Conservation (phyloP, 805 yeast species). For the Candida pseudoglaebosa region DNA sequence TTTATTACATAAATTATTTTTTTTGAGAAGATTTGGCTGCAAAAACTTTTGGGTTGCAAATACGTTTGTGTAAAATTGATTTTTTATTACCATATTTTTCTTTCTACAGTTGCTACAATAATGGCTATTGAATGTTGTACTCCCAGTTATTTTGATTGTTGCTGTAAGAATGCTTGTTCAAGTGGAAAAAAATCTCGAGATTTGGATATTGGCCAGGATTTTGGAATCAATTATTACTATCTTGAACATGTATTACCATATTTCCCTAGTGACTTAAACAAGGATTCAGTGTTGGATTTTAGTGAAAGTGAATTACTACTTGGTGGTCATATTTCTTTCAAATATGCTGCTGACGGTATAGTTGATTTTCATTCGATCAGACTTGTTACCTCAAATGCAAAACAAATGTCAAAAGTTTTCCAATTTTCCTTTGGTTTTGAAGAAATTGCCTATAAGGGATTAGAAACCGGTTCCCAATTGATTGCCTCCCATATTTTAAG, state of each 20-base stretch:
- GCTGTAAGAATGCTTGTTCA: too few species aligned
- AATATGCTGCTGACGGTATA: slow-evolving; percentile 26
- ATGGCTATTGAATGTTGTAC: too few species aligned
- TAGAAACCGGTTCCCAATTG: slow-evolving; percentile 62
- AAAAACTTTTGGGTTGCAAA: too few species aligned
- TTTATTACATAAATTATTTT: too few species aligned
- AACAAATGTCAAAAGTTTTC: slow-evolving; percentile 54
- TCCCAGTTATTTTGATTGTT: too few species aligned
- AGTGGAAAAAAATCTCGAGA: neutral
- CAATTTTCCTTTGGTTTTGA: slow-evolving; percentile 58
- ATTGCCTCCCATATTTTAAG: slow-evolving; percentile 57
- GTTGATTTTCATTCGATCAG: slow-evolving; percentile 62
- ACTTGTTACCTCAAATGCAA: slow-evolving; percentile 72
- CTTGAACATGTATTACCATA: slow-evolving; percentile 15
- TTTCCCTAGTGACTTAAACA: slow-evolving; percentile 10
- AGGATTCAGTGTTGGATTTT: slow-evolving; percentile 16
- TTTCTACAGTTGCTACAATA: too few species aligned
- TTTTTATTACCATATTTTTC: too few species aligned
- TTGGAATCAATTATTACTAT: neutral
- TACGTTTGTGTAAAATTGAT: too few species aligned
- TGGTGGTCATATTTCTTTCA: slow-evolving; percentile 15
- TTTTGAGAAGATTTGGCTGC: too few species aligned
- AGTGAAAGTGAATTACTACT: slow-evolving; percentile 16
- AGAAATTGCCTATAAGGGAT: slow-evolving; percentile 58
- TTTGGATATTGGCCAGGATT: neutral